Evolutionary conservation across 306 rosid genomes (phyloP), one percentile per base, ranked within the genome.

Genomic region (Trichosanthes truncata): DNA sequence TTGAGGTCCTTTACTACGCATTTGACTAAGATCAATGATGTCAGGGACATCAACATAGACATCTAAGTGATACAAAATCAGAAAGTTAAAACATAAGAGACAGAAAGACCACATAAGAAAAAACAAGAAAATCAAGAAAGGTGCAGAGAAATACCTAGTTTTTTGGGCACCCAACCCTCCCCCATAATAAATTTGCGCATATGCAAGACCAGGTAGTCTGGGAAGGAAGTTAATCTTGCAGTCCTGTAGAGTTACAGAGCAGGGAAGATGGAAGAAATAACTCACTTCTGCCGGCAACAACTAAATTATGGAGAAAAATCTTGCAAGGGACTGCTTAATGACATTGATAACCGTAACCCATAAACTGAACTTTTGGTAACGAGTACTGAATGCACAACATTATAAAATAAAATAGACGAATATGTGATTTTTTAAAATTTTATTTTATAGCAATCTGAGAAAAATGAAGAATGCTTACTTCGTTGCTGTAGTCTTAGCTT

Each of bases 101-200:
- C 20, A 66, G 23, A 74, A 74, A 43, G 63, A 13, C 20, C 35
- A 77, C 7, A 10, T 4, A 86, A 56, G 51, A 55, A 41, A 74
- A 49, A 78, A 31, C 59, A 53, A 76, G 71, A 62, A 62, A 62
- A 40, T 38, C 72, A 43, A 76, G 13, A 49, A 29, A 49, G 60
- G 26, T 48, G 60, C 21, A 79, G 80, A 80, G 79, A 62, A 53
- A 60, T 88, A 95, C 99, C 99, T 31, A 96, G 98, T 81, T 96
- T 96, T 87, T 96, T 96, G 15, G 99, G 99, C 71, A 93, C 97
- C 99, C 99, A 96, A 82, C 97, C 96, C 12, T 72, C 89, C 80
- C 84, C 99, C 99, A 96, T 93, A 33, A 96, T 90, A 82, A 96
- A 96, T 83, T 92, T 93, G 41, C 99, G 90, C 97, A 93, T 91